Evolutionary conservation across 768 basidiomycete species (phyloP), one percentile per base, ranked within the genome.

Genomic region (Xerocomus brunneocitrinus): DNA sequence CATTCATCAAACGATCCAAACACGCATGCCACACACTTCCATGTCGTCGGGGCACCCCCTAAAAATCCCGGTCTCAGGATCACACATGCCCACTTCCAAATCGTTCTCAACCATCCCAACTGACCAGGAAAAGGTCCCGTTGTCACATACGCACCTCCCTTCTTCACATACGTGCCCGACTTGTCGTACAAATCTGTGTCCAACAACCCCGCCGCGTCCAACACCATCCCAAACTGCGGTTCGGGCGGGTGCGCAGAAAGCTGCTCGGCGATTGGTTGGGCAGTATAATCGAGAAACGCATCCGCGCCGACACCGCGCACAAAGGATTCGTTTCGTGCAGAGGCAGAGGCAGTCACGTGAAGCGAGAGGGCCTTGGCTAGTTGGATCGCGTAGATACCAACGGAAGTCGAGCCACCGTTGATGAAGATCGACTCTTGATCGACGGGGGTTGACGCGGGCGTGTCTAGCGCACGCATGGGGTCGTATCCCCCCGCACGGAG

Each of bases 321-420:
- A 48, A 81, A 79, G 4, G 74, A 73, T 42, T 80, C 77, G 55
- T 87, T 89, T 13, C 75, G 79, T 1, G 63, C 73, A 4, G 85
- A 87, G 8, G 83, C 85, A 30, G 76, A 80, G 0, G 80, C 79
- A 2, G 78, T 71, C 5, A 89, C 85, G 4, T 56, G 71, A 50
- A 80, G 80, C 4, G 84, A 84, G 55, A 72, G 73, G 1, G 79
- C 75, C 62, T 89, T 90, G 8, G 87, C 85, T 9, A 89, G 63
- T 64, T 89, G 86, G 45, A 90, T 84, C 1, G 85, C 87, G 58
- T 78, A 79, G n/a, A 76, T 71, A 4, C 88, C 89, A 1, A 89
- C 84, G 12, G 81, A 70, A 1, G 84, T 80, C 47, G 82, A 84
- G 4, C 85, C 89, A 0, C 87, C 87, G 52, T 87, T 84, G 61